Conservation (phyloP, 441 rosid species). For the Raphanus hybrid region DNA sequence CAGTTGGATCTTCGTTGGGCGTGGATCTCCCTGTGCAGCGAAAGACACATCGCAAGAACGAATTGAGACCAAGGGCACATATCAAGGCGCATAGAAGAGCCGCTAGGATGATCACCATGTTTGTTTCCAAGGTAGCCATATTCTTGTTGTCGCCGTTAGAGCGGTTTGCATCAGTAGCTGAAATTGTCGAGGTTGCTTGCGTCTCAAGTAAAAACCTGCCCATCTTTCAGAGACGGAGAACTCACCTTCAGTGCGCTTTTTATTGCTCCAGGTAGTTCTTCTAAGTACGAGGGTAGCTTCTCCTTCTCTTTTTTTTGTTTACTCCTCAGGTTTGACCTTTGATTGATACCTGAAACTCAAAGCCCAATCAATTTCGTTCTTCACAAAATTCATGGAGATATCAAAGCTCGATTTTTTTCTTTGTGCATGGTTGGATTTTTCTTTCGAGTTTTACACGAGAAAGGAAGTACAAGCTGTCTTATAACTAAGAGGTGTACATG, state of each 20-base stretch:
- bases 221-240: conserved; percentile 8
- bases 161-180: conserved; percentile 30
- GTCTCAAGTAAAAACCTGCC: conserved; percentile 30
- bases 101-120: conserved; percentile 80
- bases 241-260: conserved; percentile 14
- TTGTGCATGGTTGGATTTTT: conserved; percentile 4
- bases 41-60: conserved; percentile 68
- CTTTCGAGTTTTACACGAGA: conserved; percentile 3
- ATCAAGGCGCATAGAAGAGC: conserved; percentile 74
- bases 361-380: not conserved
- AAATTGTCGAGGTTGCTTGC: conserved; percentile 18
- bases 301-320: not conserved
- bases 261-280: not conserved
- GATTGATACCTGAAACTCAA: conserved; percentile 14
- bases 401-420: not conserved
- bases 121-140: conserved; percentile 67
- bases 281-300: not conserved
- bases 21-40: conserved; percentile 67
- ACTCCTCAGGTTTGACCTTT: not conserved
- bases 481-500: not conserved
- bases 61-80: conserved; percentile 71
- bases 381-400: conserved; percentile 5
- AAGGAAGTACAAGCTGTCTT: not conserved
- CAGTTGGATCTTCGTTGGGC: conserved; percentile 41
- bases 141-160: conserved; percentile 13